Base-by-base conservation (phyloP, 2,329 filamentous ascomycete species). In the Verticillium nubilum region DNA sequence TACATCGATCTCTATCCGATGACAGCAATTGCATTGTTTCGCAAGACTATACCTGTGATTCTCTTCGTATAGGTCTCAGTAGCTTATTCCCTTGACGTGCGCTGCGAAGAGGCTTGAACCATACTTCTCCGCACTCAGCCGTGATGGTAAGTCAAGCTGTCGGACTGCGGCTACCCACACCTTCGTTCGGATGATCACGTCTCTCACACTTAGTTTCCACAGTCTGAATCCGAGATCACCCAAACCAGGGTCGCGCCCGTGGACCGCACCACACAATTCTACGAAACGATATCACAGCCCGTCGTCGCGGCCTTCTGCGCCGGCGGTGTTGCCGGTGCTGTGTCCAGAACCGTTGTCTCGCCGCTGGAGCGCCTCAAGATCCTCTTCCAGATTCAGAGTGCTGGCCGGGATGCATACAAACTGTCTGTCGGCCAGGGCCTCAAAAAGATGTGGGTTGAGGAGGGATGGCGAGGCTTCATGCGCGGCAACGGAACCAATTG, bases 401-500 rank as follows among this genome's bases (percentile, higher is more conserved):
- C 84, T 56, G 94, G 93, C 19, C 87, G 92, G 69, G 90, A 91
- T 67, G 94, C 97, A 70, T 99, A 99, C 77, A 94, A 95, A 73
- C 80, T 97, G 73, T 95, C 92, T 17, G 91, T 98, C 60, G 86
- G 87, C 67, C 91, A 96, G 76, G 95, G 92, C 4, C 80, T 99
- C 64, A 84, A 79, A 50, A 99, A 99, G 76, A 99, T 99, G 89
- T 97, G 94, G 88, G 87, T 82, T 67, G 95, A 99, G 72, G 95
- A 99, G 76, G 95, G 95, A 58, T 98, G 93, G 92, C 87, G 87
- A 73, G 95, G 95, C 0, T 96, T 98, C 75, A 96, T 99, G 93
- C 87, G 92, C 66, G 95, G 95, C 57, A 99, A 99, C 73, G 95
- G 95, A 64, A 97, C 93, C 62, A 99, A 99, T 75, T 99, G 95